Percentiles rank a stretch among this genome's conserved stretches.
Conservation (phyloP, 768 basidiomycete genomes). For the Boletellus ananiceps region DNA sequence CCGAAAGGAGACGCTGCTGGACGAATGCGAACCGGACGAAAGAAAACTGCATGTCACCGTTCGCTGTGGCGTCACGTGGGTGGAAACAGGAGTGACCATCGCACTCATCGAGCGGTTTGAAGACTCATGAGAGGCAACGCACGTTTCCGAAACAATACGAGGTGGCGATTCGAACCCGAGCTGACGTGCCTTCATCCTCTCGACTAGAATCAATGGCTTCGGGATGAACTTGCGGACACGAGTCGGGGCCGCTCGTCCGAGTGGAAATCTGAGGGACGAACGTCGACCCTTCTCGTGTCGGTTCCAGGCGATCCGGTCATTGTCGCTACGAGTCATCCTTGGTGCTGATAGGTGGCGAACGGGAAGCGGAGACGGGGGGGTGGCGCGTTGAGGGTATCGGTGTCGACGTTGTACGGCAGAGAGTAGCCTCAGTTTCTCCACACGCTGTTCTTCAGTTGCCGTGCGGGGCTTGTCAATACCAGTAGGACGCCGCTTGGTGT, state of each 20-base stretch:
- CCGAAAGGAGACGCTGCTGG: slow-evolving; percentile 8
- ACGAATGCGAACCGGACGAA: background rate
- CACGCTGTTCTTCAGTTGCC: background rate
- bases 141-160: background rate
- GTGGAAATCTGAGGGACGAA: background rate
- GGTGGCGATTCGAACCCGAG: background rate
- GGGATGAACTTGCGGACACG: slow-evolving; percentile 19
- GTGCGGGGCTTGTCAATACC: background rate
- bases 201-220: slow-evolving; percentile 23
- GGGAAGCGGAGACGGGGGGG: background rate
- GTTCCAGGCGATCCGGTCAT: background rate
- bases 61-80: slow-evolving; percentile 7
- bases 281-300: background rate
- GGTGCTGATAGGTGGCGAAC: background rate
- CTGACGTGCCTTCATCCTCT: slow-evolving; percentile 21
- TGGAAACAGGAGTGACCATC: background rate
- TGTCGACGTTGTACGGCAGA: background rate
- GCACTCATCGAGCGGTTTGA: background rate
- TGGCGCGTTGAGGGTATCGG: background rate
- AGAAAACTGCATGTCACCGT: background rate
- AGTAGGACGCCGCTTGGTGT: slow-evolving; percentile 20
- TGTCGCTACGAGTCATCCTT: slow-evolving; percentile 6
- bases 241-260: background rate
- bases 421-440: background rate
- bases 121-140: background rate